These are phyloP conservation scores for Xerocomellus intermedius DNA, from an alignment of 768 basidiomycete species.

Conservation along the genomic window DNA sequence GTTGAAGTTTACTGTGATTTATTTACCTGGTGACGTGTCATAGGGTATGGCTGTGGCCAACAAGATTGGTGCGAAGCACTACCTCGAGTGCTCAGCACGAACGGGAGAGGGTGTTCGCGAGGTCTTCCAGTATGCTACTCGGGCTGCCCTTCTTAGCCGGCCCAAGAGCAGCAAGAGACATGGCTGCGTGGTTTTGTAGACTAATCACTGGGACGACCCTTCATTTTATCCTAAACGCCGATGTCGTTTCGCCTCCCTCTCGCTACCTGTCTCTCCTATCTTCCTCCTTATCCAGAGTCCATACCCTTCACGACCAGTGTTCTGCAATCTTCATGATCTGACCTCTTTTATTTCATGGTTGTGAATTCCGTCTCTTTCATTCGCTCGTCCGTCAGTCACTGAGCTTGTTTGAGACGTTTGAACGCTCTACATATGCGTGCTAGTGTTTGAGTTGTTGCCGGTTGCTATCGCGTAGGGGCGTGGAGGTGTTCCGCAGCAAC, in stretches of 20 bases:
- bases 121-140: constrained; percentile 97
- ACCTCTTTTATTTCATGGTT: constrained; percentile 23
- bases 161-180: constrained; percentile 43
- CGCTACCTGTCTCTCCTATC: constrained; percentile 16
- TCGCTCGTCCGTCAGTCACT: background rate
- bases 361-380: constrained; percentile 9
- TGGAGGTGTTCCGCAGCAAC: constrained; percentile 15
- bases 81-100: constrained; percentile 96
- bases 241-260: constrained; percentile 18
- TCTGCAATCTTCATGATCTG: constrained; percentile 40
- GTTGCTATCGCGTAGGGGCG: constrained; percentile 16
- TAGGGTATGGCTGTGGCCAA: constrained; percentile 93
- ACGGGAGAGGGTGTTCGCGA: constrained; percentile 96
- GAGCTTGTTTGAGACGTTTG: background rate
- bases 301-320: constrained; percentile 40
- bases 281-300: constrained; percentile 26
- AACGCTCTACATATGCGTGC: background rate
- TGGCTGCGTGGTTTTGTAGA: constrained; percentile 46
- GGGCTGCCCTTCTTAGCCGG: constrained; percentile 78
- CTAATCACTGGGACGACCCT: constrained; percentile 22
- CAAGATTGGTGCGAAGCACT: constrained; percentile 96
- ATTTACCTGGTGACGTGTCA: constrained; percentile 1
- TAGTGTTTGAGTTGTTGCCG: constrained; percentile 6
- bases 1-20: background rate
- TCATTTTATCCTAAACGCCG: constrained; percentile 22